These are phyloP conservation scores for Alternaria brassicicola DNA, from an alignment of 2,329 filamentous ascomycete species.

Conservation along the genomic window DNA sequence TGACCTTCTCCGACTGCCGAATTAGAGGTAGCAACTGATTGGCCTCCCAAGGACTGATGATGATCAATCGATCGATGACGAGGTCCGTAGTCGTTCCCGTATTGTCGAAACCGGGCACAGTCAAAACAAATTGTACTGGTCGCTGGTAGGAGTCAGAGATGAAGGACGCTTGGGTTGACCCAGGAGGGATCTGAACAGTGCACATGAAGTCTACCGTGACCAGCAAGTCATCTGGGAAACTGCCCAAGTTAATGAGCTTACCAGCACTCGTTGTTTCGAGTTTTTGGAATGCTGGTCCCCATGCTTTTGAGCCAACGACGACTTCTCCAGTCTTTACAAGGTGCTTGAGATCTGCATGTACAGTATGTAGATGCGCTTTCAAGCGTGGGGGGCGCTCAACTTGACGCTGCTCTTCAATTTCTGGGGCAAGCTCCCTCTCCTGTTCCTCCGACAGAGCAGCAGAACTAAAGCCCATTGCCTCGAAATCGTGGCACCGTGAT, in stretches of 20 bases:
- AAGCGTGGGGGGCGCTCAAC: slow-evolving; percentile 56
- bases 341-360: slow-evolving; percentile 53
- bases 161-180: neutral
- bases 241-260: slow-evolving; percentile 33
- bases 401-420: slow-evolving; percentile 66
- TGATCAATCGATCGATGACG: too few species aligned
- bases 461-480: slow-evolving; percentile 38
- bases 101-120: slow-evolving; percentile 14
- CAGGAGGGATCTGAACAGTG: slow-evolving; percentile 49
- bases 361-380: slow-evolving; percentile 48
- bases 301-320: slow-evolving; percentile 37
- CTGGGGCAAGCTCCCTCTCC: slow-evolving; percentile 69
- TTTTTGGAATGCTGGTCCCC: slow-evolving; percentile 55
- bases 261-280: slow-evolving; percentile 53
- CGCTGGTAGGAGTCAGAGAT: slow-evolving; percentile 52
- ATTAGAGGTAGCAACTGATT: slow-evolving; percentile 57
- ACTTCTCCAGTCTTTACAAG: slow-evolving; percentile 53
- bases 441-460: slow-evolving; percentile 67
- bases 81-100: slow-evolving; percentile 27
- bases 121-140: slow-evolving; percentile 62
- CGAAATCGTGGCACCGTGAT: slow-evolving; percentile 30
- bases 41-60: slow-evolving; percentile 68
- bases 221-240: slow-evolving; percentile 52
- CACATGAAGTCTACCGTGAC: slow-evolving; percentile 59
- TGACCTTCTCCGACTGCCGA: slow-evolving; percentile 38